These are phyloP conservation scores for Trichomonas gallinae DNA, from an alignment of 208 protist species.

Conservation along the genomic window DNA sequence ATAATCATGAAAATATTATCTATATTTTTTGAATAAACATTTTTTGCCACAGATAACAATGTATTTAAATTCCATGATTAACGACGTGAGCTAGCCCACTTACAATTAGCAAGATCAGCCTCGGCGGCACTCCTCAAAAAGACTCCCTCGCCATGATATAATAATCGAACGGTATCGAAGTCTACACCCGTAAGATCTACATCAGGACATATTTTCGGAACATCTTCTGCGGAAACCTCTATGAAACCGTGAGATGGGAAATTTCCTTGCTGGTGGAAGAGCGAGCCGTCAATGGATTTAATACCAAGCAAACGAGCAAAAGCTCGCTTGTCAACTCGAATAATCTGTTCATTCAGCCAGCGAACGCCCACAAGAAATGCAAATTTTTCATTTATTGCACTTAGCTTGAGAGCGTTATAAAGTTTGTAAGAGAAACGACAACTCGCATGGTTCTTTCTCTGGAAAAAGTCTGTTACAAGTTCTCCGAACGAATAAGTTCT, in stretches of 20 bases:
- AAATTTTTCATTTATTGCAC: not conserved
- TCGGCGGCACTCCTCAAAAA: not conserved
- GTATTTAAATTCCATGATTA: not conserved
- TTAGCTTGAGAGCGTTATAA: not conserved
- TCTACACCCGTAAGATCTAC: not conserved
- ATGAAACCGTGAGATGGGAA: conserved; percentile 9
- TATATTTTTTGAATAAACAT: not conserved
- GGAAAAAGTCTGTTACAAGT: not conserved
- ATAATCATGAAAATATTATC: too few species aligned
- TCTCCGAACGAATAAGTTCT: not conserved
- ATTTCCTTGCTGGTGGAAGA: conserved; percentile 4
- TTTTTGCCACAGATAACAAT: not conserved
- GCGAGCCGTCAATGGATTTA: not conserved
- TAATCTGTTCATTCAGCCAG: not conserved
- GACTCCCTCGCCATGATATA: not conserved
- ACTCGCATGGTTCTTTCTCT: not conserved
- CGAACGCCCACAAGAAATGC: not conserved
- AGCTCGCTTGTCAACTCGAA: not conserved
- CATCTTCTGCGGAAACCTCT: not conserved
- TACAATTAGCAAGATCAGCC: not conserved
- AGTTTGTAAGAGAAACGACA: not conserved
- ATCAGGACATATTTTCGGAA: not conserved
- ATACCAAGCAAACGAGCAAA: not conserved
- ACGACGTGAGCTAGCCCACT: not conserved
- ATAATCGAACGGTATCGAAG: not conserved